Conservation (phyloP, 2,329 filamentous ascomycete species). For the Fusarium domesticum region DNA sequence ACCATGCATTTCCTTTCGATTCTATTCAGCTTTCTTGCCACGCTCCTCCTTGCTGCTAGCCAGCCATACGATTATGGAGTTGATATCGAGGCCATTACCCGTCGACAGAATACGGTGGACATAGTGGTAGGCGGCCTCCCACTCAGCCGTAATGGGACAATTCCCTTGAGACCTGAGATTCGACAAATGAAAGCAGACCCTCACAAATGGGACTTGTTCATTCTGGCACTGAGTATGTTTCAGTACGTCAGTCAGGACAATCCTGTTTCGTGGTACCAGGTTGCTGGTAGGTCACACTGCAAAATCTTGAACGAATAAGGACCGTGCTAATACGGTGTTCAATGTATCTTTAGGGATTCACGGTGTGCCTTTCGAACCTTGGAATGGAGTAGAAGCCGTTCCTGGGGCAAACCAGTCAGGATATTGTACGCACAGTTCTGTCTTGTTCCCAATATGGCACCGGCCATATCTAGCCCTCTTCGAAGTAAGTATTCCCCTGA, state of each 20-base stretch:
- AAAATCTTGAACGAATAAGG: neutral
- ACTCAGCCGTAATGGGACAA: constrained; percentile 36
- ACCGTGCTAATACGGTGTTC: constrained; percentile 8
- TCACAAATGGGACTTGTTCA: constrained; percentile 72
- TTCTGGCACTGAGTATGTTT: constrained; percentile 71
- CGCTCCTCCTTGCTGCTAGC: constrained; percentile 10
- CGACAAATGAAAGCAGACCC: constrained; percentile 60
- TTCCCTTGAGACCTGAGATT: constrained; percentile 61
- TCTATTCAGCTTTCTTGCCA: constrained; percentile 5
- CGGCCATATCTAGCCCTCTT: constrained; percentile 69
- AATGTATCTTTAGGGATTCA: constrained; percentile 63
- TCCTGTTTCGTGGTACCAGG: constrained; percentile 71
- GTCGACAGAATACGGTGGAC: constrained; percentile 37
- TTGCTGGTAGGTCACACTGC: constrained; percentile 57
- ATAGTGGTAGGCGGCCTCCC: constrained; percentile 46
- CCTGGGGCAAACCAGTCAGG: constrained; percentile 56
- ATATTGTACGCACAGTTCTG: constrained; percentile 74
- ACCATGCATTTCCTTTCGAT: constrained; percentile 6
- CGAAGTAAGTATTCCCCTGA: constrained; percentile 41
- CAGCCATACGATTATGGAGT: constrained; percentile 51
- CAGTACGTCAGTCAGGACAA: constrained; percentile 62
- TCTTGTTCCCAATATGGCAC: constrained; percentile 80
- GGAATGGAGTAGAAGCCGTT: constrained; percentile 50
- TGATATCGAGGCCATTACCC: constrained; percentile 39
- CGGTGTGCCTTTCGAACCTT: constrained; percentile 63